Evolutionary conservation across 495 filamentous ascomycete genomes (phyloP).

Genomic region (Neurospora sp.): DNA sequence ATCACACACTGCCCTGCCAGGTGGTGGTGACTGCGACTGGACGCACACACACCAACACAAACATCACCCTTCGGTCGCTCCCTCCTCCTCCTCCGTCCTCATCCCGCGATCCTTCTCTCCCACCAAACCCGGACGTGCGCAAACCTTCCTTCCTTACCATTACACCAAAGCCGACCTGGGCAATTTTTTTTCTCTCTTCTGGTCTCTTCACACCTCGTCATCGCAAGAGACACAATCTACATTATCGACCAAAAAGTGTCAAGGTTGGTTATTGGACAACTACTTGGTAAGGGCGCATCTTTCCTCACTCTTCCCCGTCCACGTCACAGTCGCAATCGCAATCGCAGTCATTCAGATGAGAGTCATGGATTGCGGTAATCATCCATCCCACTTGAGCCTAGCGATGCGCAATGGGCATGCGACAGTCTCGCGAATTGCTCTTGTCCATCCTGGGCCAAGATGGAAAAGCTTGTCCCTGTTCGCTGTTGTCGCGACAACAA

Average conservation of each 20-base stretch:
- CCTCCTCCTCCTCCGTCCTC: neutral
- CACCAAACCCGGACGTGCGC: neutral
- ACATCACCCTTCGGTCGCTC: neutral
- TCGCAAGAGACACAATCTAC: neutral
- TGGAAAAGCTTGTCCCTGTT: neutral
- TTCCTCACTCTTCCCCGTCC: neutral
- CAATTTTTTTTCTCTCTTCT: neutral
- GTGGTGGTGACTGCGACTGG: neutral
- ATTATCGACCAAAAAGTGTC: neutral
- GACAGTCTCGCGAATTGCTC: neutral
- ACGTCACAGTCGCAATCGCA: neutral
- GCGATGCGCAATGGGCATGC: neutral
- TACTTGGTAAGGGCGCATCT: neutral
- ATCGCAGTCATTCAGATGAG: neutral
- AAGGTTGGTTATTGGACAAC: neutral
- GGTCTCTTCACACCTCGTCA: neutral
- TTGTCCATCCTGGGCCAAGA: neutral
- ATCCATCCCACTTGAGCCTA: neutral
- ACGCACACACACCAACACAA: neutral
- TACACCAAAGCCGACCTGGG: neutral
- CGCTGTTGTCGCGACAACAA: neutral
- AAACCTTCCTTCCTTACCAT: neutral
- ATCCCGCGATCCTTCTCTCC: neutral
- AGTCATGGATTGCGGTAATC: neutral
- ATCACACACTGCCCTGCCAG: neutral